phyloP scores from a whole-genome alignment of 31 red algal species.

The Odonthalia washingtoniensis region DNA sequence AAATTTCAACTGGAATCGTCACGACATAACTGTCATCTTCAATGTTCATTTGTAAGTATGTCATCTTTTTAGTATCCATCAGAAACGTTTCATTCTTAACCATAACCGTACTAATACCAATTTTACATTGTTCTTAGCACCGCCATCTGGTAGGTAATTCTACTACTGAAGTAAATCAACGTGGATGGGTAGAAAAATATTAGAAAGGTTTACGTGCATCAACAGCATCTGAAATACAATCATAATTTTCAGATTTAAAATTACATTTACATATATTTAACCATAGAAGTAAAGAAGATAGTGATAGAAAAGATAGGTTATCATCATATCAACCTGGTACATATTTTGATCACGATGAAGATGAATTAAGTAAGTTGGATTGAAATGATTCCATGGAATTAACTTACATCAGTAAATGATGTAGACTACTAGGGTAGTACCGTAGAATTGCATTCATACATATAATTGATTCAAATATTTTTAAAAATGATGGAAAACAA shows the following conservation, averaged over 20 bases:
- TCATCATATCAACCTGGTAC: slow-evolving; percentile 80
- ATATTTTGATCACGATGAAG: slow-evolving; percentile 88
- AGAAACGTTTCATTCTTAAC: too few species aligned
- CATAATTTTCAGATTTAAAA: slow-evolving; percentile 92
- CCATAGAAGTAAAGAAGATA: slow-evolving; percentile 62
- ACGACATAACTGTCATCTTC: too few species aligned
- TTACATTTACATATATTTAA: slow-evolving; percentile 84
- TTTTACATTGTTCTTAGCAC: too few species aligned
- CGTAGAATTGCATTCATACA: neutral
- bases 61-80: too few species aligned
- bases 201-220: slow-evolving; percentile 99
- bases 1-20: too few species aligned
- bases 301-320: slow-evolving; percentile 92
- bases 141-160: too few species aligned
- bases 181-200: slow-evolving; percentile 92
- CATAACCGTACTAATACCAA: too few species aligned
- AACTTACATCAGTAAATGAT: too few species aligned
- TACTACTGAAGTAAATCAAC: slow-evolving; percentile 27
- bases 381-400: too few species aligned
- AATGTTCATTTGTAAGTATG: too few species aligned
- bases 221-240: slow-evolving; percentile 85
- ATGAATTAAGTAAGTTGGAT: slow-evolving; percentile 88
- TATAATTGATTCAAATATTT: neutral
- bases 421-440: neutral
- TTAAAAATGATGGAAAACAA: neutral